These are phyloP conservation scores for Lipomyces sp. DNA, from an alignment of 805 yeast species.

Conservation along the genomic window DNA sequence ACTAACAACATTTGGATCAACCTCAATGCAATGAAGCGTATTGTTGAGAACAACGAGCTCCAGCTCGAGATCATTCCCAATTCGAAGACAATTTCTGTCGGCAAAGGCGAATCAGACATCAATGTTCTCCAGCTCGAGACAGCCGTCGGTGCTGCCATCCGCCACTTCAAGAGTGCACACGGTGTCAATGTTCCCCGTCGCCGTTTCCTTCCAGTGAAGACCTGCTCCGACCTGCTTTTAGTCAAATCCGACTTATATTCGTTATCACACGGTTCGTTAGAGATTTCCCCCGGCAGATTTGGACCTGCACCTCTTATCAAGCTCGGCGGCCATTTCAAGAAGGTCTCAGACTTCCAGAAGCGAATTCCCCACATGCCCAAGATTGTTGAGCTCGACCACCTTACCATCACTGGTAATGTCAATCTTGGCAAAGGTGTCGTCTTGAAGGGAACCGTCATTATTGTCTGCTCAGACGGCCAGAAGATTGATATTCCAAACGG, in stretches of 20 bases:
- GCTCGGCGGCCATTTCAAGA: conserved; percentile 95
- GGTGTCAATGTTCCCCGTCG: conserved; percentile 99
- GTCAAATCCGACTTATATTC: conserved; percentile 94
- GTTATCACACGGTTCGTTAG: conserved; percentile 89
- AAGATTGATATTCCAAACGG: conserved; percentile 98
- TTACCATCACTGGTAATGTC: conserved; percentile 97
- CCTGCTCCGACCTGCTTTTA: conserved; percentile 89
- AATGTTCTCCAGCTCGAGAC: conserved; percentile 97
- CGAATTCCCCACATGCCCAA: conserved; percentile 95
- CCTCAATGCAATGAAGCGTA: conserved; percentile 88
- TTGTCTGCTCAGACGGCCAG: conserved; percentile 96
- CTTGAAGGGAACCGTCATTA: conserved; percentile 95
- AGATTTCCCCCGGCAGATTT: conserved; percentile 80
- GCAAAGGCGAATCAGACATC: conserved; percentile 38
- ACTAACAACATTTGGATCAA: conserved; percentile 98
- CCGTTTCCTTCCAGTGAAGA: conserved; percentile 96
- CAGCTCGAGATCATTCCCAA: conserved; percentile 96
- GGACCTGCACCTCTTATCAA: conserved; percentile 93
- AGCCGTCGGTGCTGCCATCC: conserved; percentile 98
- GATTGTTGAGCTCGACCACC: conserved; percentile 94
- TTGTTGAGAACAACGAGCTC: conserved; percentile 80
- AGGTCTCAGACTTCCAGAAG: conserved; percentile 85
- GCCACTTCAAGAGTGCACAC: conserved; percentile 91
- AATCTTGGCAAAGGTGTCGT: conserved; percentile 85
- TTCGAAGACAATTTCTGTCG: conserved; percentile 73